Evolutionary conservation across 805 yeast species (phyloP).

Genomic region (Candida silvicultrix): DNA sequence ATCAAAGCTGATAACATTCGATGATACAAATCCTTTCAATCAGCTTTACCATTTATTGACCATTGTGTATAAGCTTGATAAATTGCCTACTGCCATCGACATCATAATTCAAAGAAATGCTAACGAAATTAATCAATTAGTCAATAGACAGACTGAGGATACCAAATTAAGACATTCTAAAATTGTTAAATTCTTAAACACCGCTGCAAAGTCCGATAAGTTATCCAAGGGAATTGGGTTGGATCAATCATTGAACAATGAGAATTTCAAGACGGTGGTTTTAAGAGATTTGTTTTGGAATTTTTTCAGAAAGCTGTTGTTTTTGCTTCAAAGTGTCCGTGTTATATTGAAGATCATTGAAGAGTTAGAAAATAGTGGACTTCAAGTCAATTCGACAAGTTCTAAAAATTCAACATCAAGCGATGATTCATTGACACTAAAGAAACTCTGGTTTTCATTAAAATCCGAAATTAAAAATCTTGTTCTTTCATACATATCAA

Average conservation of each 20-base stretch:
- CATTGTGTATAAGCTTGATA: slow-evolving; percentile 54
- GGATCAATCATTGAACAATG: slow-evolving; percentile 20
- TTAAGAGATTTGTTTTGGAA: slow-evolving; percentile 67
- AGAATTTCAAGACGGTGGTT: slow-evolving; percentile 46
- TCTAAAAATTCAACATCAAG: background rate
- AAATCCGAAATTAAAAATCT: slow-evolving; percentile 14
- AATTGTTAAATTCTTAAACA: slow-evolving; percentile 24
- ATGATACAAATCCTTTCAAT: slow-evolving; percentile 40
- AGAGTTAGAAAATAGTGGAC: slow-evolving; percentile 17
- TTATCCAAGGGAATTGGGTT: slow-evolving; percentile 21
- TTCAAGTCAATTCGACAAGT: background rate
- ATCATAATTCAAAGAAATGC: slow-evolving; percentile 48
- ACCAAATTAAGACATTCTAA: slow-evolving; percentile 50
- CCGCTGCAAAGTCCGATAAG: slow-evolving; percentile 7
- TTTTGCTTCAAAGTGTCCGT: slow-evolving; percentile 64
- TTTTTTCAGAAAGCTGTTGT: slow-evolving; percentile 55
- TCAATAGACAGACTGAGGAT: slow-evolving; percentile 59
- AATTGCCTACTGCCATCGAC: slow-evolving; percentile 51
- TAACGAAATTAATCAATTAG: slow-evolving; percentile 57
- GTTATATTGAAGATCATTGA: slow-evolving; percentile 54
- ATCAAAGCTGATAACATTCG: slow-evolving; percentile 25
- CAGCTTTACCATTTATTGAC: slow-evolving; percentile 48
- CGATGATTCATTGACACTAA: slow-evolving; percentile 5
- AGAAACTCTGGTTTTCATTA: slow-evolving; percentile 12
- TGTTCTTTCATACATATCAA: slow-evolving; percentile 16